phyloP scores from a whole-genome alignment of 129 eudicot species.

The Helianthus tuberosus region DNA sequence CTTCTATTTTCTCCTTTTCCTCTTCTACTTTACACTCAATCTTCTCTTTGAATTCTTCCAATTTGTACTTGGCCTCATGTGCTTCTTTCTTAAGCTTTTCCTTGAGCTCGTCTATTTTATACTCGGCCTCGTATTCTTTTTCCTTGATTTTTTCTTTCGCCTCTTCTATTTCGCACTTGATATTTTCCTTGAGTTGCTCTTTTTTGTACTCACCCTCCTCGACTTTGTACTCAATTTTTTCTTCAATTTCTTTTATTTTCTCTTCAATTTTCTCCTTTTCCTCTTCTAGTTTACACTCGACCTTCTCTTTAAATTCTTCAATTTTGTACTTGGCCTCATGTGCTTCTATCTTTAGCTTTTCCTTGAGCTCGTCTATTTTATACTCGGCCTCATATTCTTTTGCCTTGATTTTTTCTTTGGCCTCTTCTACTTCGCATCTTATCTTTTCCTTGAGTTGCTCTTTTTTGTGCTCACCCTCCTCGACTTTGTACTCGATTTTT shows the following conservation, averaged over 20 bases:
- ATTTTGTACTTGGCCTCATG: constrained; percentile 18
- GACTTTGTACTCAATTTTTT: constrained; percentile 19
- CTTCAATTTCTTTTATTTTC: not conserved
- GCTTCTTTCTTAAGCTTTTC: constrained; percentile 4
- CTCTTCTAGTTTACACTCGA: constrained; percentile 19
- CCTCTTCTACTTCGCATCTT: constrained; percentile 23
- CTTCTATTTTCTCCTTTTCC: constrained; percentile 11
- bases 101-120: constrained; percentile 22
- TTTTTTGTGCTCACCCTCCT: constrained; percentile 16
- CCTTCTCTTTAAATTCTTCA: constrained; percentile 12
- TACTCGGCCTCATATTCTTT: constrained; percentile 6
- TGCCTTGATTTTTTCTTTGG: constrained; percentile 24
- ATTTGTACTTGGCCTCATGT: constrained; percentile 7
- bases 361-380: constrained; percentile 13
- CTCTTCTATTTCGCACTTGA: constrained; percentile 16
- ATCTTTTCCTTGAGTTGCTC: constrained; percentile 27
- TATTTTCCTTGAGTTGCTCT: constrained; percentile 27
- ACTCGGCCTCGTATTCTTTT: constrained; percentile 18
- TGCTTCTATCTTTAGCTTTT: constrained; percentile 18
- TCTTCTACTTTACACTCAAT: constrained; percentile 20
- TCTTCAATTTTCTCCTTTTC: constrained; percentile 2
- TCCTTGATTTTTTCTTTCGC: constrained; percentile 26
- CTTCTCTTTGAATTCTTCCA: not conserved
- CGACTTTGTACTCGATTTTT: constrained; percentile 11
- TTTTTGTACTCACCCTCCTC: constrained; percentile 13